Evolutionary conservation across 78 protist genomes (phyloP).

Genomic region (Dictyostelium firmibasis): DNA sequence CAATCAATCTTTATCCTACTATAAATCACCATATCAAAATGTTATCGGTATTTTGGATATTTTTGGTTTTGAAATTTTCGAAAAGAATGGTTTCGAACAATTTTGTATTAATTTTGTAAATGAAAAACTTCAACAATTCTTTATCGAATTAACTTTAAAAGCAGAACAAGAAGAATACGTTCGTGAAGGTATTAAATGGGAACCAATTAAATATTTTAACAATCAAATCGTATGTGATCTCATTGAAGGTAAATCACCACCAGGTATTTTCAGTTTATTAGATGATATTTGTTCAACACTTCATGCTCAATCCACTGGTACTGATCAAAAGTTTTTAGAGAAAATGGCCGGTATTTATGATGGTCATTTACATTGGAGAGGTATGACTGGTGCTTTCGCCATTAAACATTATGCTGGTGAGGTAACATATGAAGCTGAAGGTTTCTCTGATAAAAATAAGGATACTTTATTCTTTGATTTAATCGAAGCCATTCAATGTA

Average conservation of each 20-base stretch:
- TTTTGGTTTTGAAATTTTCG: conserved; percentile 94
- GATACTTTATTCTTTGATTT: conserved; percentile 90
- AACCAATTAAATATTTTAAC: conserved; percentile 90
- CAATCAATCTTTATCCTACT: conserved; percentile 74
- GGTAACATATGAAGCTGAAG: conserved; percentile 88
- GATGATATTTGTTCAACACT: conserved; percentile 93
- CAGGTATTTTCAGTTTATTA: conserved; percentile 91
- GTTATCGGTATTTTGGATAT: conserved; percentile 92
- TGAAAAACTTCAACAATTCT: conserved; percentile 79
- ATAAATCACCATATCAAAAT: conserved; percentile 58
- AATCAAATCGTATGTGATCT: conserved; percentile 94
- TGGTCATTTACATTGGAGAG: conserved; percentile 86
- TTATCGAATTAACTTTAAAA: conserved; percentile 93
- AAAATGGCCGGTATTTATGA: conserved; percentile 60
- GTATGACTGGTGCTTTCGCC: conserved; percentile 79
- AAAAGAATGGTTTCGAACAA: conserved; percentile 94
- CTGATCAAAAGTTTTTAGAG: conserved; percentile 90
- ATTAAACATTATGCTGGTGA: conserved; percentile 95
- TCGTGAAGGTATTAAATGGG: conserved; percentile 95
- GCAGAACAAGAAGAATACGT: conserved; percentile 93
- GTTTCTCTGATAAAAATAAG: conserved; percentile 92
- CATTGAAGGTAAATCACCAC: conserved; percentile 91
- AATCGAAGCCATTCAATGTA: conserved; percentile 61
- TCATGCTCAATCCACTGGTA: conserved; percentile 89
- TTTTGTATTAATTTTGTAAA: conserved; percentile 96